Evolutionary conservation across 208 protist species (phyloP).

Genomic region (Lotmaria passim): DNA sequence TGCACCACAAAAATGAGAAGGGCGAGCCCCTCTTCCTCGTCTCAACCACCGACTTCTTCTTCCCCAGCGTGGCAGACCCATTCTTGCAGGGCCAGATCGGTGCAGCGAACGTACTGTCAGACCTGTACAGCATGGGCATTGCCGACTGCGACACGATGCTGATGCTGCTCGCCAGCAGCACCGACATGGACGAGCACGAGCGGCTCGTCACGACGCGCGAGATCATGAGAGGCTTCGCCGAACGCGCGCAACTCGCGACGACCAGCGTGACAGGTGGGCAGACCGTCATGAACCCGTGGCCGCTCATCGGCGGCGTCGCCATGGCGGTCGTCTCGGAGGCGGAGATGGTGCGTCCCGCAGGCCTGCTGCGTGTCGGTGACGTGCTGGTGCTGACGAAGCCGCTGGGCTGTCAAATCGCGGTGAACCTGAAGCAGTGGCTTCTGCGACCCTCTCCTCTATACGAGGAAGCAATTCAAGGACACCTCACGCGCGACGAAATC

Average conservation of each 20-base stretch:
- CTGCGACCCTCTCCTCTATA: constrained; percentile 68
- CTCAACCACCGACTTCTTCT: constrained; percentile 98
- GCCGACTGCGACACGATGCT: constrained; percentile 94
- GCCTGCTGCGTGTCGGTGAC: constrained; percentile 60
- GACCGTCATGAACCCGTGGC: constrained; percentile 96
- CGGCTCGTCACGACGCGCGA: constrained; percentile 77
- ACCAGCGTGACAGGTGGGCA: constrained; percentile 94
- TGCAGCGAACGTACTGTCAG: constrained; percentile 96
- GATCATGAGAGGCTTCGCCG: constrained; percentile 95
- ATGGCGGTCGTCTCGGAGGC: constrained; percentile 78
- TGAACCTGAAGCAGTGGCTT: constrained; percentile 95
- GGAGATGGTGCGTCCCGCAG: constrained; percentile 91
- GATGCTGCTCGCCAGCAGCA: constrained; percentile 94
- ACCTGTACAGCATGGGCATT: constrained; percentile 97
- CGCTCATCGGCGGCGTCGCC: constrained; percentile 95
- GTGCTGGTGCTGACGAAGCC: constrained; percentile 97
- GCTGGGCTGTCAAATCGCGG: constrained; percentile 92
- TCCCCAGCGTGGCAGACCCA: constrained; percentile 96
- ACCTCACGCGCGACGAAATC: constrained; percentile 74
- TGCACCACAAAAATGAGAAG: constrained; percentile 56
- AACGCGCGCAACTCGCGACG: constrained; percentile 76
- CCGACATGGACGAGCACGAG: constrained; percentile 91
- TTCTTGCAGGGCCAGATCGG: constrained; percentile 95
- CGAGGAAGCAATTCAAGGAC: constrained; percentile 60
- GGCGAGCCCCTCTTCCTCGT: constrained; percentile 84